Conservation (phyloP, 2,329 filamentous ascomycete species). For the Fusarium siculi region DNA sequence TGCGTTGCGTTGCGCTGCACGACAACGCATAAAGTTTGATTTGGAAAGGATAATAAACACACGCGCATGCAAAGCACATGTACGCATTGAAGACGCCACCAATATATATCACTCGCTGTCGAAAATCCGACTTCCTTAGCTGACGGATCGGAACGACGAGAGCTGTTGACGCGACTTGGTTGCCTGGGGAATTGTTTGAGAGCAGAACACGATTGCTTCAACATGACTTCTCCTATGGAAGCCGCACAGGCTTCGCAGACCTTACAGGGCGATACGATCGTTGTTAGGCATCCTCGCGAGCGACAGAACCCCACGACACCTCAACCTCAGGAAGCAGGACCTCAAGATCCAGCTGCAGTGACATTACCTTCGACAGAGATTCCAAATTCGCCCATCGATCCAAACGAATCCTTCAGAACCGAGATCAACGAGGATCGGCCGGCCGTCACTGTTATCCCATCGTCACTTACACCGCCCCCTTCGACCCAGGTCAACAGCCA, state of each 20-base stretch:
- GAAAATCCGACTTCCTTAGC: neutral
- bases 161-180: conserved; percentile 28
- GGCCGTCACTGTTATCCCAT: conserved; percentile 62
- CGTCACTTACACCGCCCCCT: conserved; percentile 67
- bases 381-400: conserved; percentile 63
- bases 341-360: conserved; percentile 58
- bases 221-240: conserved; percentile 50
- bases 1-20: conserved; percentile 33
- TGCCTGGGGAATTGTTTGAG: neutral
- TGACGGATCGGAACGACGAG: neutral
- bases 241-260: conserved; percentile 46
- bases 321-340: conserved; percentile 46
- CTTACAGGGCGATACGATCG: conserved; percentile 43
- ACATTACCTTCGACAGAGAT: conserved; percentile 69
- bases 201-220: conserved; percentile 31
- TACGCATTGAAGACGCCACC: conserved; percentile 3
- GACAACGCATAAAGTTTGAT: conserved; percentile 24
- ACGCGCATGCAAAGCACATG: conserved; percentile 20
- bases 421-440: conserved; percentile 61
- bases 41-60: conserved; percentile 33
- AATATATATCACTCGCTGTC: neutral
- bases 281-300: conserved; percentile 47
- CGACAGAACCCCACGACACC: conserved; percentile 50
- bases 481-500: conserved; percentile 60
- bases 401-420: conserved; percentile 60